Evolutionary conservation across 768 basidiomycete species (phyloP), one percentile per base, ranked within the genome.

Genomic region (Agaricus blazei): DNA sequence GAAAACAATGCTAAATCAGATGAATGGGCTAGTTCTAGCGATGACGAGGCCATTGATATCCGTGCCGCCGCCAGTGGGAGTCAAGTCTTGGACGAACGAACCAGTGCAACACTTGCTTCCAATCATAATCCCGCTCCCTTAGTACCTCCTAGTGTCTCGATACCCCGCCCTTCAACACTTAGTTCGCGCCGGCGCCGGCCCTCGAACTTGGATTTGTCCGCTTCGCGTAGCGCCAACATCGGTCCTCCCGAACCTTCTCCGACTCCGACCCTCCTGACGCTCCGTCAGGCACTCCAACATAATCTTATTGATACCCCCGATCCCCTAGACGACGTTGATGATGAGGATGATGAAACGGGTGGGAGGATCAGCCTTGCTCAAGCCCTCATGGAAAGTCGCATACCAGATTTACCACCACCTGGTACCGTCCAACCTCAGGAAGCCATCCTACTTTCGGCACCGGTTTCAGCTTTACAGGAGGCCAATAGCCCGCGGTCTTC

Each of bases 11-110:
- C 37, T 24, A 59, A 59, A 47, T 51, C 58, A 2, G 54, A 50
- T 48, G 78, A 94, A 62, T 90, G 93, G 91, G 74, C 80, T 53
- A 83, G 90, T 65, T 83, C 81, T 4, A 92, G 90, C 61, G 91
- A 93, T 59, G 91, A 93, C 52, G 91, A 93, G 67, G 91, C 90
- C 12, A 90, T 93, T 52, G 83, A 90, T 62, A 72, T 89, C 41
- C 81, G 92, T 31, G 87, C 91, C 0, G 90, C 91, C 15, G 76
- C 88, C 12, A 89, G 88, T 57, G 90, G 91, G 7, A 87, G 88
- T 62, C 87, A 87, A 64, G 84, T 85, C 12, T 66, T 93, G 48
- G 90, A 93, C 62, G 90, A 93, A 67, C 81, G 90, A 27, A 93
- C 90, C 0, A 92, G 90, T 64, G 75, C 80, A 9, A 74, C 74